Evolutionary conservation across 805 yeast species (phyloP), one percentile per base, ranked within the genome.

Genomic region (Torulaspora maleeae): DNA sequence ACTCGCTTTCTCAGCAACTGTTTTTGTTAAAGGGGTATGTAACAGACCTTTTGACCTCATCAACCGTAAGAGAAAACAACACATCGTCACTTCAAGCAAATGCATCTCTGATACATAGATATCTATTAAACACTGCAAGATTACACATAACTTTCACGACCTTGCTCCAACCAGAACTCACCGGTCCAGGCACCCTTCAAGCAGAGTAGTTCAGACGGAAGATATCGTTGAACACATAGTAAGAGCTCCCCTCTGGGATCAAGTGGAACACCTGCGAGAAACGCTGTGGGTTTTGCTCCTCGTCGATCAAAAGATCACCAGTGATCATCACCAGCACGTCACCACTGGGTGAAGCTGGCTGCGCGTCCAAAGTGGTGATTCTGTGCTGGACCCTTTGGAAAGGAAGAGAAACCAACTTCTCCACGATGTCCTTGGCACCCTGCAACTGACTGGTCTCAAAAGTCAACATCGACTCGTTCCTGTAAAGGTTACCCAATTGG

Each of bases 301-400:
- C 98, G 67, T 93, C 99, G 53, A 75, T 71, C 59, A 89, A 71
- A 55, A 93, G 78, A 69, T 87, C 96, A 53, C 99, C 99, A 44
- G 99, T 93, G 59, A 93, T 97, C 93, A 93, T 83, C 43, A 91
- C 98, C 59, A 93, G 76, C 45, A 93, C 95, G 65, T 91, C 97
- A 51, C 93, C 91, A 58, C 74, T 79, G 48, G 95, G 87, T 47
- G 95, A 84, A 30, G 95, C 96, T 40, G 99, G 99, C 73, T 93
- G 99, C 37, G 98, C 98, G 63, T 93, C 98, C 63, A 93, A 78
- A 36, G 98, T 91, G 44, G 95, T 82, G 64, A 93, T 84, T 73
- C 95, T 79, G 75, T 93, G 99, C 41, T 79, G 83, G 47, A 93
- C 97, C 71, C 89, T 89, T 66, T 78, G 83, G 77, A 93, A 93